These are phyloP conservation scores for Kernera saxatilis DNA, from an alignment of 345 rosid species.

Conservation along the genomic window DNA sequence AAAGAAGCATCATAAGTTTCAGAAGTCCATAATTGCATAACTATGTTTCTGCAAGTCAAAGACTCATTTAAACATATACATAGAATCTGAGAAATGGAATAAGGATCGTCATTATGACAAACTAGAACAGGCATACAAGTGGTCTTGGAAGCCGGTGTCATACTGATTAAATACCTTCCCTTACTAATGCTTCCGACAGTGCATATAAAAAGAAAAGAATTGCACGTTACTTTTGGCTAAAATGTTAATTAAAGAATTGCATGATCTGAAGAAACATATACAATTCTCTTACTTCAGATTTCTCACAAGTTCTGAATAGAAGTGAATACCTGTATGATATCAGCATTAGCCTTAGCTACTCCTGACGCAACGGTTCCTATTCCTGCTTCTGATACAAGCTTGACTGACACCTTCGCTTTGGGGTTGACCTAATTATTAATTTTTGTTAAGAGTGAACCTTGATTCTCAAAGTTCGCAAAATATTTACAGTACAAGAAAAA, in stretches of 20 bases:
- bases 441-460: slow-evolving; percentile 1
- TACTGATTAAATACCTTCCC: neutral
- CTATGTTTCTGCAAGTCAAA: slow-evolving; percentile 5
- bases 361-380: slow-evolving; percentile 99
- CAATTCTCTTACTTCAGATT: neutral
- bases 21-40: neutral
- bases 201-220: neutral
- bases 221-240: slow-evolving; percentile 5
- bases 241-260: neutral
- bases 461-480: neutral
- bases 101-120: neutral
- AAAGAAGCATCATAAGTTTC: slow-evolving; percentile 4
- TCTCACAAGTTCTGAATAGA: neutral
- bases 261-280: neutral
- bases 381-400: slow-evolving; percentile 97
- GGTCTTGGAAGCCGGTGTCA: neutral
- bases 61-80: neutral
- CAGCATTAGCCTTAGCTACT: slow-evolving; percentile 98
- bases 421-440: slow-evolving; percentile 67
- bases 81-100: neutral
- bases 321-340: slow-evolving; percentile 75
- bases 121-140: neutral
- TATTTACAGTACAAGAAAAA: slow-evolving; percentile 7
- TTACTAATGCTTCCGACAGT: neutral
- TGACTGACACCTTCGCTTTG: slow-evolving; percentile 94